Conservation (phyloP, 768 basidiomycete species). For the Crucibulum laeve region DNA sequence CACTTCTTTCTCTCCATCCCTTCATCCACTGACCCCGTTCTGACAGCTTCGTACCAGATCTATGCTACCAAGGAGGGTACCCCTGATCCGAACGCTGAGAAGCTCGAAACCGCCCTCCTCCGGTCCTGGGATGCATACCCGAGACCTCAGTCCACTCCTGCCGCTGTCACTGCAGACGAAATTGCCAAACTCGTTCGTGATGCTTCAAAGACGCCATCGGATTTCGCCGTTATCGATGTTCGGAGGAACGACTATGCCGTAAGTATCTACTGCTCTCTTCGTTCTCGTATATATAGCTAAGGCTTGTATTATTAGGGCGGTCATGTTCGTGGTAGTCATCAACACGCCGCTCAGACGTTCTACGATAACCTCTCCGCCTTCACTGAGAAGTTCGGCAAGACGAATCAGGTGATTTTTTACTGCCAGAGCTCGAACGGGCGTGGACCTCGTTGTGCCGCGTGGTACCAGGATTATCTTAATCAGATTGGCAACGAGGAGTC, state of each 20-base stretch:
- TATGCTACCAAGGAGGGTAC: conserved; percentile 35
- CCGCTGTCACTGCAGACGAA: conserved; percentile 26
- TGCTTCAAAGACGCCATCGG: conserved; percentile 5
- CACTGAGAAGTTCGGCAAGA: conserved; percentile 33
- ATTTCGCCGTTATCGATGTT: conserved; percentile 46
- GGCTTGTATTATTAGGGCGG: conserved; percentile 35
- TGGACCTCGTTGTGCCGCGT: conserved; percentile 51
- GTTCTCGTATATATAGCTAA: background rate
- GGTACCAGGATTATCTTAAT: no score
- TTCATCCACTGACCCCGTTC: background rate
- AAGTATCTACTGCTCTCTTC: conserved; percentile 10
- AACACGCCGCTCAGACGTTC: conserved; percentile 48
- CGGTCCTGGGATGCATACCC: conserved; percentile 58
- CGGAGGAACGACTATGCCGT: conserved; percentile 42
- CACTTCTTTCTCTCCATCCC: background rate
- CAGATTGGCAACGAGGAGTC: no score
- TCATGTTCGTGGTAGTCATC: conserved; percentile 46
- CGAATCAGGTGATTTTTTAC: conserved; percentile 46
- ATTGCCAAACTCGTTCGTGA: conserved; percentile 30
- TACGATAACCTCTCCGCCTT: conserved; percentile 37
- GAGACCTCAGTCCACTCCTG: conserved; percentile 23
- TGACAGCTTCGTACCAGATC: conserved; percentile 41
- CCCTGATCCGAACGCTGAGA: background rate
- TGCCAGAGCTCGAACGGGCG: conserved; percentile 48
- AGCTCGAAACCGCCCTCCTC: conserved; percentile 22